A percentile compares a stretch with the other conserved stretches of the same genome.
Conservation (phyloP, 345 rosid genomes). For the Eucalyptus camaldulensis region DNA sequence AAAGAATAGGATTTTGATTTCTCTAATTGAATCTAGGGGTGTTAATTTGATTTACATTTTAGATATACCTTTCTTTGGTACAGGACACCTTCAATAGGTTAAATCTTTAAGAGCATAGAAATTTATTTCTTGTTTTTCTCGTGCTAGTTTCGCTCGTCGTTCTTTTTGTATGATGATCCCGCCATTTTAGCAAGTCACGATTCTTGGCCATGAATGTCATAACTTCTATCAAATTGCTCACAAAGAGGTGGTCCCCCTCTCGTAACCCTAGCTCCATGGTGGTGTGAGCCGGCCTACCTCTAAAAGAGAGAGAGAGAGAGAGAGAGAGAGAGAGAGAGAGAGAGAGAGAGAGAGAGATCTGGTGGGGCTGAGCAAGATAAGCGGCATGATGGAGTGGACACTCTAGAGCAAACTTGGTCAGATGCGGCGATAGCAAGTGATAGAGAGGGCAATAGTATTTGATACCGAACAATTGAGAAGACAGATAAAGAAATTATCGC, state of each 20-base stretch:
- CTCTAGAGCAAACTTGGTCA: too few species aligned
- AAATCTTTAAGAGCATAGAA: background rate
- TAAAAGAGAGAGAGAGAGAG: background rate
- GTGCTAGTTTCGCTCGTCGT: background rate
- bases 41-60: background rate
- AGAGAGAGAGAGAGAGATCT: background rate
- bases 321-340: background rate
- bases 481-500: fast-evolving
- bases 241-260: background rate
- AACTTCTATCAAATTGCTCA: background rate
- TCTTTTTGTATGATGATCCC: background rate
- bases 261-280: background rate
- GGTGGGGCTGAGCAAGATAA: too few species aligned
- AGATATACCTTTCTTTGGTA: background rate
- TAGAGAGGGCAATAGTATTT: too few species aligned
- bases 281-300: background rate
- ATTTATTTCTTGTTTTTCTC: background rate
- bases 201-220: background rate
- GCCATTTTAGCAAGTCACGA: background rate
- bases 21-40: background rate
- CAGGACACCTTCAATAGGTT: background rate
- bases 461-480: background rate
- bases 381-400: too few species aligned
- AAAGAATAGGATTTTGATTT: background rate
- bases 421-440: too few species aligned